A percentile compares a stretch with the other conserved stretches of the same genome.
Conservation (phyloP, 2,329 filamentous ascomycete species). For the Scedosporium aurantiacum region DNA sequence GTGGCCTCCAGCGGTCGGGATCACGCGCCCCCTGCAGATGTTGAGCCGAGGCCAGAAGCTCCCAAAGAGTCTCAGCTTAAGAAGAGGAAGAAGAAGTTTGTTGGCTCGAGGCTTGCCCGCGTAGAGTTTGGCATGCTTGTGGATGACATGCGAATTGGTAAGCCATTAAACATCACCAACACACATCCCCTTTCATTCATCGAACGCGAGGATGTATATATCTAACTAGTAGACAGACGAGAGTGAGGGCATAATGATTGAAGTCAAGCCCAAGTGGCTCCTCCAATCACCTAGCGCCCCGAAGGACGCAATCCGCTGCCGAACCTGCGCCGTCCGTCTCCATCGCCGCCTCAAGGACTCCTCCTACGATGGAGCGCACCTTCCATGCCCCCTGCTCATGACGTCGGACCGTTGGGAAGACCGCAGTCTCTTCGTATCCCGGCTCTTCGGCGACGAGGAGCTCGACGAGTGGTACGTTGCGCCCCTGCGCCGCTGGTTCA, state of each 20-base stretch:
- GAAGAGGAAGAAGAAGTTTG: slow-evolving; percentile 31
- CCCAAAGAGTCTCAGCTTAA: slow-evolving; percentile 2
- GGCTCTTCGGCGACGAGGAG: slow-evolving; percentile 13
- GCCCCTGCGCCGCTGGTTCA: slow-evolving; percentile 9
- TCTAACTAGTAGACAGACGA: slow-evolving; percentile 12
- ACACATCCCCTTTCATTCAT: neutral
- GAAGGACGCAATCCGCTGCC: slow-evolving; percentile 49
- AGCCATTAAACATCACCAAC: slow-evolving; percentile 1
- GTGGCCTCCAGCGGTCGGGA: slow-evolving; percentile 10
- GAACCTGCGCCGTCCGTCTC: slow-evolving; percentile 55
- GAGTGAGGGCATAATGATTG: slow-evolving; percentile 36
- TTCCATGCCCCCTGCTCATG: slow-evolving; percentile 48
- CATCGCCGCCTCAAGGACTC: slow-evolving; percentile 23
- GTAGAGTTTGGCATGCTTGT: slow-evolving; percentile 54
- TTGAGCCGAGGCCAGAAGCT: neutral
- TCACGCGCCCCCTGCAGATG: slow-evolving; percentile 7
- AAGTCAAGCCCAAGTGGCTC: slow-evolving; percentile 83
- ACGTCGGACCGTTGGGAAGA: slow-evolving; percentile 22
- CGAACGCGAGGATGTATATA: slow-evolving; percentile 18
- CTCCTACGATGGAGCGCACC: slow-evolving; percentile 18
- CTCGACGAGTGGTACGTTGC: slow-evolving; percentile 8
- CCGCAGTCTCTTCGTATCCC: slow-evolving; percentile 24
- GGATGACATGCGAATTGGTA: slow-evolving; percentile 54
- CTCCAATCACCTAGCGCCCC: slow-evolving; percentile 65
- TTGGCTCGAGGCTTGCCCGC: slow-evolving; percentile 37